Evolutionary conservation across 2,329 filamentous ascomycete species (phyloP).

Genomic region (Ambrosiella xylebori): DNA sequence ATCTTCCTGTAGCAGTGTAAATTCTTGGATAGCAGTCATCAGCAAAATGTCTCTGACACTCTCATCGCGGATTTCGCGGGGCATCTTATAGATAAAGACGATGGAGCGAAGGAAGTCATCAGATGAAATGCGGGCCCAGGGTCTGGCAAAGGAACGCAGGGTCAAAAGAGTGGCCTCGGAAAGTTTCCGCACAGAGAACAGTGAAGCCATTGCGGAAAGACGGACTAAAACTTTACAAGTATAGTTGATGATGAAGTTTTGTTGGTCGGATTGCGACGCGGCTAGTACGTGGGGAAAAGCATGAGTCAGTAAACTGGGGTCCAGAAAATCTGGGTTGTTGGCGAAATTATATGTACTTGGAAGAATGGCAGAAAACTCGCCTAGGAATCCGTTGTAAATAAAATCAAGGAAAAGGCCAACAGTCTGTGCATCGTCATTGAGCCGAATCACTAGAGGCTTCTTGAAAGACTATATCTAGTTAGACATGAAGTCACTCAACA

Average conservation of each 20-base stretch:
- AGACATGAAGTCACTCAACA: neutral
- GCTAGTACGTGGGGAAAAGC: neutral
- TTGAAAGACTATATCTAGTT: neutral
- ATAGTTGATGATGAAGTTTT: too few species aligned
- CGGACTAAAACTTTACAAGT: neutral
- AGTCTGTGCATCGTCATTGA: neutral
- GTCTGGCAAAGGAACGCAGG: neutral
- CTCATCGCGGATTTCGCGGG: neutral
- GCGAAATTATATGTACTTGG: neutral
- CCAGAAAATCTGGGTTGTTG: neutral
- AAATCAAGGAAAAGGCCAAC: neutral
- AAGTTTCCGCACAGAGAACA: neutral
- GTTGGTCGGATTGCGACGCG: neutral
- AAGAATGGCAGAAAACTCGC: neutral
- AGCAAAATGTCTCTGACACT: neutral
- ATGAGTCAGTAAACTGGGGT: neutral
- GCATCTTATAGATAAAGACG: neutral
- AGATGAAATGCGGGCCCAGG: neutral
- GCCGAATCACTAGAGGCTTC: neutral
- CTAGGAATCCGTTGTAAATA: neutral
- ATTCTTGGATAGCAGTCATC: neutral
- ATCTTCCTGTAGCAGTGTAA: neutral
- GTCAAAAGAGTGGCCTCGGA: neutral
- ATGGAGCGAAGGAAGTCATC: neutral
- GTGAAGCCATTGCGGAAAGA: neutral